phyloP scores from a whole-genome alignment of 139 green algal genomes.

The Chlamydomonas urium region DNA sequence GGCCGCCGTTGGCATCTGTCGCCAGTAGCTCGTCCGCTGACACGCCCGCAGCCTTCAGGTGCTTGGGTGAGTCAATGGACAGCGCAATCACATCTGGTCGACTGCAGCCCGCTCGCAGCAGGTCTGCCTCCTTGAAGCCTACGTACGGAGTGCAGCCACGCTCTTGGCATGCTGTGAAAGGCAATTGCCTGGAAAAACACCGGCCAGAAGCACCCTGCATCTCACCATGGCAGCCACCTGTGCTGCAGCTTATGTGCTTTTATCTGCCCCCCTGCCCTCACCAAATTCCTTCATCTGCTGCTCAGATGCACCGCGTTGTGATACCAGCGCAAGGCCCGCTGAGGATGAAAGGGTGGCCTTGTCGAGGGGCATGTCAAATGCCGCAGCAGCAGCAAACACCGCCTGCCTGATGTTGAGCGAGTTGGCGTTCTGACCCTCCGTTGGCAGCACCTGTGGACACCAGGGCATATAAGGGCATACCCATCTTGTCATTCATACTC shows the following conservation, averaged over 20 bases:
- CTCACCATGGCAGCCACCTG: neutral
- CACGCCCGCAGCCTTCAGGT: neutral
- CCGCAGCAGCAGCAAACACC: constrained; percentile 18
- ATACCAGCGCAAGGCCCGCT: neutral
- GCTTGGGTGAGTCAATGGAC: neutral
- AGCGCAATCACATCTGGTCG: neutral
- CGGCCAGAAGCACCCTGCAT: neutral
- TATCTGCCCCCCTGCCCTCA: too few species aligned
- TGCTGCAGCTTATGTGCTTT: neutral
- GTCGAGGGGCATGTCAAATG: constrained; percentile 6
- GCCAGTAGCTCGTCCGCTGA: neutral
- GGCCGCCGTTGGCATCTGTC: too few species aligned
- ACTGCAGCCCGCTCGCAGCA: constrained; percentile 11
- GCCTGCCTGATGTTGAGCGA: constrained; percentile 22
- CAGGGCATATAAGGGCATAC: neutral
- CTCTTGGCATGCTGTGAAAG: neutral
- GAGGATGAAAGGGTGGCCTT: neutral
- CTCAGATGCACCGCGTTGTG: neutral
- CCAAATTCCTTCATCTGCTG: neutral
- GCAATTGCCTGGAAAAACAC: neutral
- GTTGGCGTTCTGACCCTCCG: constrained; percentile 27
- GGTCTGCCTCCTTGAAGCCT: constrained; percentile 5
- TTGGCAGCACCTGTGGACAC: constrained; percentile 23
- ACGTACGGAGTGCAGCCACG: neutral
- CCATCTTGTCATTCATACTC: neutral